Conservation (phyloP, 73 alveolate genomes). For the Symbiodinium pilosum region DNA sequence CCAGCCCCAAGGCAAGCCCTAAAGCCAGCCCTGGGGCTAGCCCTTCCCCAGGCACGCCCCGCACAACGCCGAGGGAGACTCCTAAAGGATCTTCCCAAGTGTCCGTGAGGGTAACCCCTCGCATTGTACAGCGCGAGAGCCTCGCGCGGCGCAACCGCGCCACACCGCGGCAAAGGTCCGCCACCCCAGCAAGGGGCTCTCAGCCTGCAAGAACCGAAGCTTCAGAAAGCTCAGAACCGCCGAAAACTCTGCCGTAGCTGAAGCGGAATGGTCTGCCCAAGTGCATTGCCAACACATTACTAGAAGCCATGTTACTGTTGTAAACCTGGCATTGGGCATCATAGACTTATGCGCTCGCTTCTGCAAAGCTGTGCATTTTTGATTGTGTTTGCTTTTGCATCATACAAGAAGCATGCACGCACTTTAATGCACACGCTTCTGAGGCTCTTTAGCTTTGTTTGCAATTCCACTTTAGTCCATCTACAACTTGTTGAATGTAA, state of each 20-base stretch:
- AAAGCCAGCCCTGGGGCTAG: neutral
- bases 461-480: too few relatives aligned
- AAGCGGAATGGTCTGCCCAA: too few relatives aligned
- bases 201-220: neutral
- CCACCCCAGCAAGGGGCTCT: neutral
- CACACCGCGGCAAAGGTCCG: conserved; percentile 18
- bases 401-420: too few relatives aligned
- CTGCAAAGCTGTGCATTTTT: too few relatives aligned
- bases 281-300: too few relatives aligned
- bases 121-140: neutral
- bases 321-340: too few relatives aligned
- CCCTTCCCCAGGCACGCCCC: neutral
- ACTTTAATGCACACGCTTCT: too few relatives aligned
- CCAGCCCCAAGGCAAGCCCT: neutral
- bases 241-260: neutral
- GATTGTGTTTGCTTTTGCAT: too few relatives aligned
- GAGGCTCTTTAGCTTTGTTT: too few relatives aligned
- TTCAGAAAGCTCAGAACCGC: neutral
- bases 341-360: too few relatives aligned
- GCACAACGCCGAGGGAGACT: neutral
- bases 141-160: neutral
- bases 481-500: too few relatives aligned
- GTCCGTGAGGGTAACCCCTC: neutral
- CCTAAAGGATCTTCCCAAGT: neutral
- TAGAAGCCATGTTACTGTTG: too few relatives aligned